Base-by-base conservation (phyloP, 1,284 basidiomycete species). In the Inonotus obliquus region DNA sequence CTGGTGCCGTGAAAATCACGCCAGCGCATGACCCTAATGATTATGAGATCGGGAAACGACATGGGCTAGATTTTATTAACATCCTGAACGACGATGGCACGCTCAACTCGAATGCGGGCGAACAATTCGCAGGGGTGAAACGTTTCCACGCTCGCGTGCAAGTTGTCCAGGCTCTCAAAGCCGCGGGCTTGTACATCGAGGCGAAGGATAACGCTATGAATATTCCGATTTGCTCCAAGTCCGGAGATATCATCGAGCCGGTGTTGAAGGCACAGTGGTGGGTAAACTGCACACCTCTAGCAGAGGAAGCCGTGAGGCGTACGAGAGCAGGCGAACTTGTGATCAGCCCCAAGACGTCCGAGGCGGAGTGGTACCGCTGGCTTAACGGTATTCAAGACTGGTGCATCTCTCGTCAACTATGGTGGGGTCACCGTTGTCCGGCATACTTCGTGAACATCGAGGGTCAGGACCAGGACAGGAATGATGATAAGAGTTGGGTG, bases 221-320 rank as follows among this genome's bases (percentile, higher is more conserved):
- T 67, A 92, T 98, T 57, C 95, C 95, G 4, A 79, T 97, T 62
- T 98, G 95, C 85, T 86, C 82, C 67, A 95, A 96, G 81, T 96
- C 94, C 1, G 96, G 96, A 2, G 97, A 99, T 73, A 77, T 99
- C 58, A 98, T 99, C 67, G 97, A 99, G 75, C 92, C 93, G 5
- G 80, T 98, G 39, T 81, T 99, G 72, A 99, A 98, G 77, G 97
- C 97, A 0, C 97, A 99, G 73, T 99, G 97, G 97, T 99, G 96
- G 96, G 92, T 99, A 54, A 87, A 90, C 75, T 97, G 94, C 79
- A 88, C 93, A 73, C 91, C 92, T 1, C 81, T 99, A 59, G 95
- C 96, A 0, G 89, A 95, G 65, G 93, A 95, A 68, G 93, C 91
- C 14, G 83, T 98, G 71, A 87, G 88, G 92, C 89, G 93, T 60